phyloP scores from a whole-genome alignment of 2,329 filamentous ascomycete genomes.

The Aspergillus ibericus region DNA sequence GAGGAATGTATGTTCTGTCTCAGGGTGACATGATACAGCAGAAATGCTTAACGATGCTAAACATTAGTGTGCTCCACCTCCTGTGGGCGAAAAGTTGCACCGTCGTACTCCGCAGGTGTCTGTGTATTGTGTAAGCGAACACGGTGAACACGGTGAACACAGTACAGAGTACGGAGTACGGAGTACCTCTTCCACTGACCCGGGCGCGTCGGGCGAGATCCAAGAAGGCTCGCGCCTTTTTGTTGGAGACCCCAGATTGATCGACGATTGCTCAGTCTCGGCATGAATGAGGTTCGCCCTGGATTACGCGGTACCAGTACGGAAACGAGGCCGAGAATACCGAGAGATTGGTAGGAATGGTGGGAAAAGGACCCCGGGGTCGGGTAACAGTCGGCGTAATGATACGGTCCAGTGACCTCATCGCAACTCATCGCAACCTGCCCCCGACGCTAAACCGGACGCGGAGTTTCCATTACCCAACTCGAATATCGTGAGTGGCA shows the following conservation, averaged over 20 bases:
- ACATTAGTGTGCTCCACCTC: neutral
- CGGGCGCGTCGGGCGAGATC: too few relatives aligned
- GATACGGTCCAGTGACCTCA: constrained; percentile 13
- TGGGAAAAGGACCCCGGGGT: neutral
- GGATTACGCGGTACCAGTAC: neutral
- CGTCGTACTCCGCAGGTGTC: too few relatives aligned
- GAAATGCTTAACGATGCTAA: neutral
- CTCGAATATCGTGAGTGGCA: constrained; percentile 35
- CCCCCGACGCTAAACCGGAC: constrained; percentile 28
- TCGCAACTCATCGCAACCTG: too few relatives aligned
- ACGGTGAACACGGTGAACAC: too few relatives aligned
- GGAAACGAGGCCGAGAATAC: neutral
- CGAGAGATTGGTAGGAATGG: neutral
- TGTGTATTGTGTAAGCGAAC: too few relatives aligned
- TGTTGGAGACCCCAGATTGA: constrained; percentile 10
- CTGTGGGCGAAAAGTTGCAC: neutral
- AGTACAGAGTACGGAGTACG: too few relatives aligned
- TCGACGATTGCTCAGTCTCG: constrained; percentile 4
- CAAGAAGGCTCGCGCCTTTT: neutral
- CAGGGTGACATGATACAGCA: neutral
- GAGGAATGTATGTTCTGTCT: neutral
- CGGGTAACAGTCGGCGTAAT: constrained; percentile 2
- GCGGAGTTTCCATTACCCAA: constrained; percentile 39
- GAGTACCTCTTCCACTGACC: too few relatives aligned
- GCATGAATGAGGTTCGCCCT: neutral